phyloP scores from a whole-genome alignment of 2,329 filamentous ascomycete species.

The Pseudogymnoascus sp. region DNA sequence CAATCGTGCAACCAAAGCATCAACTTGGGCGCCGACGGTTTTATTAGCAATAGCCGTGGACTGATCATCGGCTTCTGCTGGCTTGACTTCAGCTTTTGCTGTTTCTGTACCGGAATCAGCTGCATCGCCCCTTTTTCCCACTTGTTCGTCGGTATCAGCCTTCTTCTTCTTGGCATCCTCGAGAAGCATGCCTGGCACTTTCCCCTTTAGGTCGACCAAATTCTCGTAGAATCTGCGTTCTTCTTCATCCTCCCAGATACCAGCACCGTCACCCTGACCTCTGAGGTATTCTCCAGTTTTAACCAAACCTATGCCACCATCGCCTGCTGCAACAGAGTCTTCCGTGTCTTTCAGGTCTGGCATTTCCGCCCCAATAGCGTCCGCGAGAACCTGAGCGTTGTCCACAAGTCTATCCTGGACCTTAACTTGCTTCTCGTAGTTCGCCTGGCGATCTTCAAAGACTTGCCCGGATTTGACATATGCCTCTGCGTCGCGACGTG shows the following conservation, averaged over 20 bases:
- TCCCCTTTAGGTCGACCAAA: slow-evolving; percentile 86
- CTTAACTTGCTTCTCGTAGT: slow-evolving; percentile 91
- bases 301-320: slow-evolving; percentile 81
- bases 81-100: slow-evolving; percentile 39
- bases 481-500: slow-evolving; percentile 90
- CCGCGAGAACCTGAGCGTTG: slow-evolving; percentile 86
- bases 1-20: slow-evolving; percentile 78
- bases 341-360: slow-evolving; percentile 84
- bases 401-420: slow-evolving; percentile 81
- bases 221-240: slow-evolving; percentile 98
- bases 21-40: slow-evolving; percentile 93
- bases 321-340: slow-evolving; percentile 54
- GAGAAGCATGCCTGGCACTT: slow-evolving; percentile 86
- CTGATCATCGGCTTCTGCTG: slow-evolving; percentile 61
- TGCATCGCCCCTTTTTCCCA: slow-evolving; percentile 65
- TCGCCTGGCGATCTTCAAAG: slow-evolving; percentile 93
- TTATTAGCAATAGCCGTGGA: slow-evolving; percentile 96
- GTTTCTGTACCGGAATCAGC: slow-evolving; percentile 40
- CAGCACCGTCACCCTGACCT: slow-evolving; percentile 80
- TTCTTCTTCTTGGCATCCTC: slow-evolving; percentile 97
- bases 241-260: slow-evolving; percentile 98
- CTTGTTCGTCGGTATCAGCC: slow-evolving; percentile 68
- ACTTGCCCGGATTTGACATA: slow-evolving; percentile 98
- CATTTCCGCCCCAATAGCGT: slow-evolving; percentile 85
- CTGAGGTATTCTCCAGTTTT: slow-evolving; percentile 91